Conservation (phyloP, 305 asterid genomes). For the Ajuga reptans region DNA sequence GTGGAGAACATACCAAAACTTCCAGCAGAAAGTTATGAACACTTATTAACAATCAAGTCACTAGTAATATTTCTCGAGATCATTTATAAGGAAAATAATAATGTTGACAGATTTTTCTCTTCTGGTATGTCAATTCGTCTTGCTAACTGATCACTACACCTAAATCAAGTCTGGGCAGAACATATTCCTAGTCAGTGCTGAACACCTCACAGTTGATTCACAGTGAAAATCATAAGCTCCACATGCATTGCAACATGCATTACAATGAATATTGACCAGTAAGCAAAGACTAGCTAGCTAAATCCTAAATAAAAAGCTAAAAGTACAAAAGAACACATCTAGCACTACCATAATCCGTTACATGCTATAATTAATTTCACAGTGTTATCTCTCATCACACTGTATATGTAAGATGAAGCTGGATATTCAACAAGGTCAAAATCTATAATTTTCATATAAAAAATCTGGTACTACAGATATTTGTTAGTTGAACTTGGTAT, state of each 20-base stretch:
- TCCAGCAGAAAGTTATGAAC: neutral
- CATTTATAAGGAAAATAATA: neutral
- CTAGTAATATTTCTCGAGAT: neutral
- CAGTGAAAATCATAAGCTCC: conserved; percentile 3
- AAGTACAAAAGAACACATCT: neutral
- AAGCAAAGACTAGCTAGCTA: neutral
- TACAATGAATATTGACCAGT: neutral
- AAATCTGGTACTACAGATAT: neutral
- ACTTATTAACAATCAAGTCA: neutral
- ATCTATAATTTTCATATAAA: neutral
- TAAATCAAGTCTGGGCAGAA: neutral
- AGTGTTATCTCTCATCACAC: conserved; percentile 1
- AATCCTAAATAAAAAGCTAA: neutral
- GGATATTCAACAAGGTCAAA: neutral
- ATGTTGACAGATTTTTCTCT: neutral
- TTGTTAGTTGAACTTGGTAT: neutral
- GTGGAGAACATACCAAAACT: conserved; percentile 11
- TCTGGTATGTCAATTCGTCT: neutral
- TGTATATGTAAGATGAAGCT: neutral
- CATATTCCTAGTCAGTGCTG: neutral
- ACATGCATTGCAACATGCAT: neutral
- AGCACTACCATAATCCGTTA: neutral
- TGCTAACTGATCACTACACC: neutral
- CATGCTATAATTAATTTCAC: neutral
- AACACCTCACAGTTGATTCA: neutral